These are phyloP conservation scores for Podila minutissima DNA, from an alignment of 192 early-diverging fungal genomes.

Conservation along the genomic window DNA sequence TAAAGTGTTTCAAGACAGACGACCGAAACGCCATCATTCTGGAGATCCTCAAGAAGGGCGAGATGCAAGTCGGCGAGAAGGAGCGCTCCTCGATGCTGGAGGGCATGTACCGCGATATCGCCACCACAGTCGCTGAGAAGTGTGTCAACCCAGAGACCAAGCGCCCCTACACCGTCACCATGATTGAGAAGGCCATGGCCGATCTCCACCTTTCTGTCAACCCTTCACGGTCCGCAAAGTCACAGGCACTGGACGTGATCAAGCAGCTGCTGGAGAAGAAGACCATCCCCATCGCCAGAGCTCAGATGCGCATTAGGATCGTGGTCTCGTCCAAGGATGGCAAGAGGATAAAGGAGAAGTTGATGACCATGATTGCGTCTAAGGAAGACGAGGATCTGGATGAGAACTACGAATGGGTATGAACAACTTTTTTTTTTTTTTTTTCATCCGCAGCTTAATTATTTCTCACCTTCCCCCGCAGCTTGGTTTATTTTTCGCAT, in stretches of 20 bases:
- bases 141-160: constrained; percentile 97
- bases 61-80: constrained; percentile 96
- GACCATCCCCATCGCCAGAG: constrained; percentile 91
- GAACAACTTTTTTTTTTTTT: constrained; percentile 9
- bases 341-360: constrained; percentile 86
- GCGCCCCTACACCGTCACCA: constrained; percentile 94
- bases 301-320: constrained; percentile 93
- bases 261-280: constrained; percentile 90
- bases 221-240: constrained; percentile 88
- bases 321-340: constrained; percentile 84
- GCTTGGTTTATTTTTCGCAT: background rate
- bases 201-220: constrained; percentile 95
- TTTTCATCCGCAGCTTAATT: background rate
- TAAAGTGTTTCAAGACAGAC: constrained; percentile 89
- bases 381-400: constrained; percentile 83
- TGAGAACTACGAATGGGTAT: constrained; percentile 88
- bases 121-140: constrained; percentile 93
- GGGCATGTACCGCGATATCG: constrained; percentile 89
- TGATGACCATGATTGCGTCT: constrained; percentile 65
- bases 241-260: constrained; percentile 95
- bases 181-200: constrained; percentile 98
- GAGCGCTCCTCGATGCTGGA: constrained; percentile 90
- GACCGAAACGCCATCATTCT: constrained; percentile 82
- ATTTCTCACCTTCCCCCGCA: background rate
- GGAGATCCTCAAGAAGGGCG: constrained; percentile 95